Base-by-base conservation (phyloP, 306 rosid species). In the Castanea sativa region DNA sequence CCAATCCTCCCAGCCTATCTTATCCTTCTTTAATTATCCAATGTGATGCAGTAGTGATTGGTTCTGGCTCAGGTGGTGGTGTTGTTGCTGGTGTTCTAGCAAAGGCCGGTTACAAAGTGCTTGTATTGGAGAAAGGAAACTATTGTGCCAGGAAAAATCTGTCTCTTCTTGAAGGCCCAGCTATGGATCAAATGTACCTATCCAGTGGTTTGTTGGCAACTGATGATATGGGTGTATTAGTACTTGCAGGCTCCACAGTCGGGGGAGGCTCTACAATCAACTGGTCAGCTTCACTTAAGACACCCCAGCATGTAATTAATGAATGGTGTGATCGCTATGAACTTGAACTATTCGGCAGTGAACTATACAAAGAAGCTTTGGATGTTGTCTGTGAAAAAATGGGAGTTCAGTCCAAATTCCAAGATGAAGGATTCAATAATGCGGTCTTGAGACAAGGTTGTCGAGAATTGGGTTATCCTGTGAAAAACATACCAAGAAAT, bases 61-160 rank as follows among this genome's bases (percentile, higher is more conserved):
- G 98, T 76, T 90, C 98, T 1, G 97, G 98, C 69, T 91, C 94
- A 1, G 98, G 98, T 6, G 98, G 98, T 1, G 92, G 94, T 1
- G 88, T 93, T 5, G 80, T 85, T 19, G 94, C 97, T 8, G 97
- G 98, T 2, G 92, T 87, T 55, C 84, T 93, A 2, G 94, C 97
- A 1, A 83, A 79, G 59, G 98, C 94, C 0, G 97, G 94, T 33
- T 89, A 89, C 85, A 93, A 86, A 82, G 98, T 91, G 64, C 60
- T 91, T 73, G 97, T 93, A 6, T 81, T 93, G 77, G 97, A 93
- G 82, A 89, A 88, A 80, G 98, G 98, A 55, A 72, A 85, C 4
- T 93, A 93, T 65, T 74, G 74, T 80, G 97, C 98, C 1, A 88
- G 98, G 80, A 84, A 86, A 73, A 90, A 91, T 51, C 97, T 93